A percentile compares a stretch with the other conserved stretches of the same genome.
These are phyloP conservation scores for Pythium oligandrum DNA, from an alignment of 352 stramenopile species.

Conservation along the genomic window DNA sequence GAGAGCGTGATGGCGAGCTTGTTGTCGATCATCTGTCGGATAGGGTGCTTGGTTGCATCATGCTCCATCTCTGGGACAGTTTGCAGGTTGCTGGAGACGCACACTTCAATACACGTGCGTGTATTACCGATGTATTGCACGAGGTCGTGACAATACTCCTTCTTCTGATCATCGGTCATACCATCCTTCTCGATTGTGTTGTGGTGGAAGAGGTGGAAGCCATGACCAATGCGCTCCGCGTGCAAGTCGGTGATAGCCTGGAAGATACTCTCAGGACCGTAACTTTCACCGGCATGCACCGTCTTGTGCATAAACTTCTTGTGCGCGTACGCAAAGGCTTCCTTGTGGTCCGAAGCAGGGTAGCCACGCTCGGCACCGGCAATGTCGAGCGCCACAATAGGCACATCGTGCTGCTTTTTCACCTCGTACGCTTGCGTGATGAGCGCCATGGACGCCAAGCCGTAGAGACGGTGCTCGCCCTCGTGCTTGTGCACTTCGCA, in stretches of 20 bases:
- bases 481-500: slow-evolving; percentile 76
- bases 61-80: slow-evolving; percentile 73
- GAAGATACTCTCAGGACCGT: slow-evolving; percentile 86
- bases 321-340: slow-evolving; percentile 82
- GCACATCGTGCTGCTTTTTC: slow-evolving; percentile 56
- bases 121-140: slow-evolving; percentile 81
- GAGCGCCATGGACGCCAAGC: slow-evolving; percentile 76
- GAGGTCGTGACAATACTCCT: slow-evolving; percentile 73
- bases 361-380: slow-evolving; percentile 77
- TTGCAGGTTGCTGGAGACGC: slow-evolving; percentile 85
- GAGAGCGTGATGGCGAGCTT: slow-evolving; percentile 79
- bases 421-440: slow-evolving; percentile 76
- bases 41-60: slow-evolving; percentile 65
- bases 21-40: slow-evolving; percentile 79
- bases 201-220: slow-evolving; percentile 77
- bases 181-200: slow-evolving; percentile 64
- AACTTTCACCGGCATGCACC: slow-evolving; percentile 84
- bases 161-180: slow-evolving; percentile 37
- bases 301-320: slow-evolving; percentile 89
- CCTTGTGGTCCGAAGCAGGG: slow-evolving; percentile 71
- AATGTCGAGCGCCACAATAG: slow-evolving; percentile 86
- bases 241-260: slow-evolving; percentile 83
- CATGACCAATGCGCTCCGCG: slow-evolving; percentile 82
- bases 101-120: slow-evolving; percentile 83
- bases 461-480: slow-evolving; percentile 69